Base-by-base conservation (phyloP, 768 basidiomycete genomes). In the Leccinum barrowsii region DNA sequence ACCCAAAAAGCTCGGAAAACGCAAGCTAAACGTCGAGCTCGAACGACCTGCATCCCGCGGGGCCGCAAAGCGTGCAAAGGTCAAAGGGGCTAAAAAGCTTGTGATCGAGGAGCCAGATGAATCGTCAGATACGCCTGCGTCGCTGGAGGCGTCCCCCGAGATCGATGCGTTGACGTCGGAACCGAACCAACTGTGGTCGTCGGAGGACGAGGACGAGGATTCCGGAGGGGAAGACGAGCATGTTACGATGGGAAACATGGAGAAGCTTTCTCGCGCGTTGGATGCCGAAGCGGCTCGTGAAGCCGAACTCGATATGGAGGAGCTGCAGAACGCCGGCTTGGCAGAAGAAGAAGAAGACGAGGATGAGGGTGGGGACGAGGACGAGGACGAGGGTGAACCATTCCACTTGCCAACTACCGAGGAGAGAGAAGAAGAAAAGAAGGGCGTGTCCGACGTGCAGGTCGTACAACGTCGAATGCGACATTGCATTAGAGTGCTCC, bases 201-300 rank as follows among this genome's bases (percentile, higher is more conserved):
- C 80, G 17, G 75, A 77, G 44, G 74, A 69, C 1, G 73, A 71
- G 30, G 74, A 69, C 2, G 73, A 70, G 32, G 77, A 78, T 10
- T 78, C 78, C 6, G 79, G 74, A 7, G 80, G 80, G n/a, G 77
- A 78, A 49, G 80, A 78, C 7, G 81, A 80, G 12, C 87, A 77
- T 53, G 74, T 86, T 34, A 94, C 91, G 7, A 85, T 85, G 74
- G 82, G 81, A 24, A 94, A 92, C 66, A 91, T 94, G 81, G 92
- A 89, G 62, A 82, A 85, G 37, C 85, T 85, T 26, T 93, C 92
- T 48, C 84, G 84, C 55, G 89, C 89, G 53, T 73, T 93, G 52
- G 92, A 94, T 63, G 85, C 79, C 21, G 75, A 80, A 62, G 85
- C 84, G 6, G 80, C 79, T 24, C 83, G 75, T 11, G 89, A 92